Conservation (phyloP, 2,329 filamentous ascomycete genomes). For the Beauveria australis region DNA sequence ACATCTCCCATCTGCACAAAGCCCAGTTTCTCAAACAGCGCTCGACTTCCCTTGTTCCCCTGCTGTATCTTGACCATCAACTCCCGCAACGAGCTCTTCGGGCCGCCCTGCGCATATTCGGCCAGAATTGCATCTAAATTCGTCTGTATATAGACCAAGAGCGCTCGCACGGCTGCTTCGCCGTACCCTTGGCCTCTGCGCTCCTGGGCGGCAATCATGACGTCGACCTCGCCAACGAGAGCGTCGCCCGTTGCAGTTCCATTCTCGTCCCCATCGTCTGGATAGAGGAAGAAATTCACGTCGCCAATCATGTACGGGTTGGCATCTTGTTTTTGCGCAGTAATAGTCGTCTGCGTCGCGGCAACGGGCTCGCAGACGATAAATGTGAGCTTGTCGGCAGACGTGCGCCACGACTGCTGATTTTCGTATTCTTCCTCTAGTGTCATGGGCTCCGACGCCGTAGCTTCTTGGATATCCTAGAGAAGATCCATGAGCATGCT, state of each 20-base stretch:
- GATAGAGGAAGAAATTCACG: slow-evolving; percentile 71
- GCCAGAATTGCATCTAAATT: slow-evolving; percentile 46
- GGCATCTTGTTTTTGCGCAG: slow-evolving; percentile 43
- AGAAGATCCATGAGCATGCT: not conserved
- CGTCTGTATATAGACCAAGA: slow-evolving; percentile 59
- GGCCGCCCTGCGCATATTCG: slow-evolving; percentile 26
- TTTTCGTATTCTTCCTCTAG: slow-evolving; percentile 81
- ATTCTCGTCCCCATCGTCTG: slow-evolving; percentile 44
- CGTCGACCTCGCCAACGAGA: slow-evolving; percentile 65
- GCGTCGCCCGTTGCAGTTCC: slow-evolving; percentile 19
- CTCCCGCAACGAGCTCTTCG: slow-evolving; percentile 28
- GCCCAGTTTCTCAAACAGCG: slow-evolving; percentile 43
- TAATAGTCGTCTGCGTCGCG: slow-evolving; percentile 5
- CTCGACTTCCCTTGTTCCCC: slow-evolving; percentile 42
- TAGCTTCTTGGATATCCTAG: slow-evolving; percentile 70
- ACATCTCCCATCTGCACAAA: slow-evolving; percentile 43
- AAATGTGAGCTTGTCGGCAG: slow-evolving; percentile 84
- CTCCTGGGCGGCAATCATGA: slow-evolving; percentile 66
- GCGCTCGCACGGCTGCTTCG: slow-evolving; percentile 52
- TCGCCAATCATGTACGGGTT: slow-evolving; percentile 60
- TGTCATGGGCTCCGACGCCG: slow-evolving; percentile 76
- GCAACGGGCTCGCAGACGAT: slow-evolving; percentile 57
- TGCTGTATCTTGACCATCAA: slow-evolving; percentile 53
- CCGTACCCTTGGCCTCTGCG: slow-evolving; percentile 59
- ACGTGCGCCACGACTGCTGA: slow-evolving; percentile 77